Evolutionary conservation across 2,329 filamentous ascomycete species (phyloP).

Genomic region (Aureobasidium sp.): DNA sequence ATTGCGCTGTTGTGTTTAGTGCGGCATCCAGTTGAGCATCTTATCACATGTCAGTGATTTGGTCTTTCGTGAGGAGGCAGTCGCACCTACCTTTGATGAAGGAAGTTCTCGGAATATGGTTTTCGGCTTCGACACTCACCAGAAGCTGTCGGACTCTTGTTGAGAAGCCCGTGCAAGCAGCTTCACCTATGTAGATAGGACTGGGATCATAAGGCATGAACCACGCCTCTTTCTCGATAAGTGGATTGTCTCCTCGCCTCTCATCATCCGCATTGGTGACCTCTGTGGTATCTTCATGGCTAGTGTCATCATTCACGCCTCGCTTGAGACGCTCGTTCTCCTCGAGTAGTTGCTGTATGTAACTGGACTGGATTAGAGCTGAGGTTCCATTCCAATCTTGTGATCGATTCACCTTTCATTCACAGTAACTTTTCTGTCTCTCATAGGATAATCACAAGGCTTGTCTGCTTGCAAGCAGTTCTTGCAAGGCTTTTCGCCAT

Average conservation of each 20-base stretch:
- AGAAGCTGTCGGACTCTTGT: constrained; percentile 31
- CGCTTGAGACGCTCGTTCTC: constrained; percentile 27
- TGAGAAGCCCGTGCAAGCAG: constrained; percentile 33
- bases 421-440: constrained; percentile 28
- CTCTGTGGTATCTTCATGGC: not conserved
- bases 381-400: not conserved
- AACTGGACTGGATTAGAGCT: constrained; percentile 16
- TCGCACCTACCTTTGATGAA: constrained; percentile 22
- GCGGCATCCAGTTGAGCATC: constrained; percentile 30
- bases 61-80: not conserved
- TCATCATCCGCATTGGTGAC: constrained; percentile 16
- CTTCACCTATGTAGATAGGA: constrained; percentile 33
- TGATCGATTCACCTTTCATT: constrained; percentile 21
- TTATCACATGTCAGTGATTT: not conserved
- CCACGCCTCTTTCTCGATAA: constrained; percentile 32
- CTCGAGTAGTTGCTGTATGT: constrained; percentile 25
- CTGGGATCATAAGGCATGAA: constrained; percentile 27
- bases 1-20: constrained; percentile 29
- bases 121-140: constrained; percentile 19
- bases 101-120: constrained; percentile 30
- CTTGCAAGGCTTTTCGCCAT: constrained; percentile 28
- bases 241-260: constrained; percentile 28
- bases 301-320: not conserved
- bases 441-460: constrained; percentile 24
- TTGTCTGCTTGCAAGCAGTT: constrained; percentile 23